Percentiles rank a stretch among this genome's conserved stretches.
phyloP scores from a whole-genome alignment of 768 basidiomycete genomes.

The Hygrophorus pudorinus region DNA sequence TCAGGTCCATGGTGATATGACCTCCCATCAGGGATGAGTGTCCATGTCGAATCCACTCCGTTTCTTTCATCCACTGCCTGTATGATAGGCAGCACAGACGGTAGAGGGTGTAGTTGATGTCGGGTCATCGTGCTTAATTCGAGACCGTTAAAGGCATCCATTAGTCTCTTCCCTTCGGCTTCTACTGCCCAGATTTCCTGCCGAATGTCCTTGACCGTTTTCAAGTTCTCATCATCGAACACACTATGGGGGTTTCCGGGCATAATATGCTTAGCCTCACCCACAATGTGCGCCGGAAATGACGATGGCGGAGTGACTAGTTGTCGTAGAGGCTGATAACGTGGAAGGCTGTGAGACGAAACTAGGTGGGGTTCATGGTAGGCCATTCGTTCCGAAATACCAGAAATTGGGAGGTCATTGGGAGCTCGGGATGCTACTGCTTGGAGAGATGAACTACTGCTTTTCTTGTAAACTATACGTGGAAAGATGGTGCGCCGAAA shows the following conservation, averaged over 20 bases:
- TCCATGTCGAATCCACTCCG: conserved; percentile 14
- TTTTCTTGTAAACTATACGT: no score
- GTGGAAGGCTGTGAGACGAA: no score
- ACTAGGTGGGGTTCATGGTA: no score
- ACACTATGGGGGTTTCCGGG: conserved; percentile 20
- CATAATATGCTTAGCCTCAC: conserved; percentile 13
- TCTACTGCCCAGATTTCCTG: conserved; percentile 53
- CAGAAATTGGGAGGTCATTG: no score
- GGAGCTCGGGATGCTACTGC: conserved; percentile 16
- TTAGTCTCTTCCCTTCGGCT: conserved; percentile 48
- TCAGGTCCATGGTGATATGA: conserved; percentile 13
- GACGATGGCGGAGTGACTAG: conserved; percentile 14
- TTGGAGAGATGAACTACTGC: conserved; percentile 20
- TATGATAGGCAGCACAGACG: conserved; percentile 9
- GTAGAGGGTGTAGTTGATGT: conserved; percentile 25
- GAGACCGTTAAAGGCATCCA: conserved; percentile 60
- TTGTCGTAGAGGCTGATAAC: conserved; percentile 2
- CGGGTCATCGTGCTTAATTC: conserved; percentile 50
- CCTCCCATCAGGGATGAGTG: conserved; percentile 14
- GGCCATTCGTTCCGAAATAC: no score
- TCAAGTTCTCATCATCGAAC: conserved; percentile 45
- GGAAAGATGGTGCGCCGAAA: conserved; percentile 12
- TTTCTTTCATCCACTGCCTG: conserved; percentile 20
- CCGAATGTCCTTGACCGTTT: conserved; percentile 46
- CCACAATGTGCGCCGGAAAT: conserved; percentile 14